Percentiles rank a stretch among this genome's conserved stretches.
These are phyloP conservation scores for Aspergillus alliaceus DNA, from an alignment of 2,329 filamentous ascomycete genomes.

Conservation along the genomic window DNA sequence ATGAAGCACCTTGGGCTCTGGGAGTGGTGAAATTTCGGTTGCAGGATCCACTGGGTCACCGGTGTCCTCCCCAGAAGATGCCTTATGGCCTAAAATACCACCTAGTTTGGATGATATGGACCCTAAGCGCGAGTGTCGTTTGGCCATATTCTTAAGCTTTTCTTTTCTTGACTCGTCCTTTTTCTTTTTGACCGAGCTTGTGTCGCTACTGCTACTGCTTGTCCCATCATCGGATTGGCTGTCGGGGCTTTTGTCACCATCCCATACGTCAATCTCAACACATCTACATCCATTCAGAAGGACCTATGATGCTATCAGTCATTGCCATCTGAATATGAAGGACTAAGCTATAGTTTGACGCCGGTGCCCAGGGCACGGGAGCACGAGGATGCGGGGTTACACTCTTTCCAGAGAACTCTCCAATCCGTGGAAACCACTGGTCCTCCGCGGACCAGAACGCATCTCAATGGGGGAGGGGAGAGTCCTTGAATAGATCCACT, in stretches of 20 bases:
- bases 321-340: neutral
- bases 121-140: constrained; percentile 9
- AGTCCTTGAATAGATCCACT: neutral
- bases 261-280: constrained; percentile 94
- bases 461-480: neutral
- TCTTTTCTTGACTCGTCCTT: constrained; percentile 22
- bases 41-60: constrained; percentile 2
- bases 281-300: constrained; percentile 79
- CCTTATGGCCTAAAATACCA: constrained; percentile 22
- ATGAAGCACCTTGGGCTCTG: constrained; percentile 79
- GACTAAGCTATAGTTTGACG: neutral
- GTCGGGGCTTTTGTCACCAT: constrained; percentile 59
- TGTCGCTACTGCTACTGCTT: constrained; percentile 29
- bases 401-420: neutral
- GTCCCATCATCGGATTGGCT: constrained; percentile 31
- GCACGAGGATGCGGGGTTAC: neutral
- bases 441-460: neutral
- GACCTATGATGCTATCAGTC: constrained; percentile 49
- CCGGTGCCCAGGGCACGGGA: neutral
- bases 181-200: constrained; percentile 24
- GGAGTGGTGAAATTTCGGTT: constrained; percentile 31
- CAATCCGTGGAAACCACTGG: neutral
- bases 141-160: neutral
- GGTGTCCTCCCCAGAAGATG: neutral
- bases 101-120: constrained; percentile 24